Evolutionary conservation across 2,329 filamentous ascomycete species (phyloP).

Genomic region (Scortechinia acanthostroma): DNA sequence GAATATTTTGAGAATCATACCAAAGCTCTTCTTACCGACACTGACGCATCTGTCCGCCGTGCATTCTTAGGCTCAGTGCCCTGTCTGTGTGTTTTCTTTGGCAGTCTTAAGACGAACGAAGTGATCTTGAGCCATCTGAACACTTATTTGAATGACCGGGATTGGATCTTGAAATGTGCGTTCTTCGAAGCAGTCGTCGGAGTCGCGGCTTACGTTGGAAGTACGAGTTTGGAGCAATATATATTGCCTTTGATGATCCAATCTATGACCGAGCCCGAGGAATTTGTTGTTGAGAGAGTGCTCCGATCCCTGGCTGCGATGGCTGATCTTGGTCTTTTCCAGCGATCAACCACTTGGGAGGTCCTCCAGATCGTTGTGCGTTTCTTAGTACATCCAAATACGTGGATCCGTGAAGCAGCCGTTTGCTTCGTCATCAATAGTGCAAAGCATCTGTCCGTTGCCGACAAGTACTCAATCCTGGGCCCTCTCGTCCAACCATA

Average conservation of each 20-base stretch:
- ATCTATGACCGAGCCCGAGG: constrained; percentile 84
- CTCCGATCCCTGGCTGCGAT: constrained; percentile 82
- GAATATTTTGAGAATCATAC: constrained; percentile 81
- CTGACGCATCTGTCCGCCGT: constrained; percentile 76
- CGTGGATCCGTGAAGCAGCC: constrained; percentile 89
- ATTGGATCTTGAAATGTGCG: constrained; percentile 93
- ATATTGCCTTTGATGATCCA: constrained; percentile 94
- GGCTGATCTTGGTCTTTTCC: constrained; percentile 79
- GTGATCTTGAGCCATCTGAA: constrained; percentile 94
- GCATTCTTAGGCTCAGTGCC: constrained; percentile 89
- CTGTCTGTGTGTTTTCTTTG: constrained; percentile 89
- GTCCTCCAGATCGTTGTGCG: constrained; percentile 75
- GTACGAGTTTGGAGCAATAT: constrained; percentile 84
- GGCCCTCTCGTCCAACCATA: constrained; percentile 76
- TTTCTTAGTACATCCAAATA: constrained; percentile 87
- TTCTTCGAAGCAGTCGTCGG: constrained; percentile 95
- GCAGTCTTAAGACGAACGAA: constrained; percentile 83
- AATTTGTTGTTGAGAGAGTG: constrained; percentile 86
- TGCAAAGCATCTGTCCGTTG: constrained; percentile 67
- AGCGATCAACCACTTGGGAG: constrained; percentile 79
- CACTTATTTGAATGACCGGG: constrained; percentile 90
- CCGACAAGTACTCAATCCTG: constrained; percentile 78
- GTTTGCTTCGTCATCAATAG: constrained; percentile 75
- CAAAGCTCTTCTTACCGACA: constrained; percentile 81
- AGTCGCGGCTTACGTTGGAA: constrained; percentile 83